phyloP scores from a whole-genome alignment of 352 stramenopile genomes.

The Globisporangium alternatum region DNA sequence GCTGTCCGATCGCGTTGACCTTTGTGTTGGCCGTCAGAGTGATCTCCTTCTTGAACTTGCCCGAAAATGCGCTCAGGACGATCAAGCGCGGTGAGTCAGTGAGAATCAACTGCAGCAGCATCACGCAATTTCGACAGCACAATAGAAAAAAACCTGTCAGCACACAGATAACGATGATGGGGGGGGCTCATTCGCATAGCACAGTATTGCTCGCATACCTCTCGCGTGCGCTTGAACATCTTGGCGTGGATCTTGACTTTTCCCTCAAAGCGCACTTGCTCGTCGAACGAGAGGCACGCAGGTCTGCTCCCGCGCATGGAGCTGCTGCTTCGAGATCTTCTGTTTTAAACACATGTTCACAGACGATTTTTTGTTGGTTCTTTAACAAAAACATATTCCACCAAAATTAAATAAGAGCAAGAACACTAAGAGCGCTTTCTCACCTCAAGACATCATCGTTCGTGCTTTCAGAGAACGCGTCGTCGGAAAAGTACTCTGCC shows the following conservation, averaged over 20 bases:
- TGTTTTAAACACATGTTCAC: slow-evolving; percentile 15
- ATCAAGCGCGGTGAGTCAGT: slow-evolving; percentile 70
- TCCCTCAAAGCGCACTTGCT: slow-evolving; percentile 65
- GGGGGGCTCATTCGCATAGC: neutral
- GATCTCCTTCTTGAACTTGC: slow-evolving; percentile 73
- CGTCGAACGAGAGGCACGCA: slow-evolving; percentile 61
- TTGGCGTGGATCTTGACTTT: slow-evolving; percentile 77
- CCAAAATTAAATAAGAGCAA: neutral
- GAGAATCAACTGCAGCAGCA: slow-evolving; percentile 45
- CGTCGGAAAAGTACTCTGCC: slow-evolving; percentile 76
- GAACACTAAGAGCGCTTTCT: slow-evolving; percentile 29
- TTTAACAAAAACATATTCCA: neutral
- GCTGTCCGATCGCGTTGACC: slow-evolving; percentile 61
- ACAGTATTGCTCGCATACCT: slow-evolving; percentile 28
- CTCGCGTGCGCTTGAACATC: slow-evolving; percentile 74
- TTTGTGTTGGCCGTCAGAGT: slow-evolving; percentile 58
- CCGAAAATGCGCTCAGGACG: slow-evolving; percentile 63
- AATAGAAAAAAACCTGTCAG: neutral
- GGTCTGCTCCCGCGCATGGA: slow-evolving; percentile 49
- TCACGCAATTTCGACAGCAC: neutral
- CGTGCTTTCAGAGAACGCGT: slow-evolving; percentile 73
- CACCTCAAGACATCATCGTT: slow-evolving; percentile 37
- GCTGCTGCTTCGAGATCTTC: slow-evolving; percentile 63
- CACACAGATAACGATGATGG: neutral
- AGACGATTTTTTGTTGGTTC: neutral